Base-by-base conservation (phyloP, 768 basidiomycete species). In the Auricularia heimuer region DNA sequence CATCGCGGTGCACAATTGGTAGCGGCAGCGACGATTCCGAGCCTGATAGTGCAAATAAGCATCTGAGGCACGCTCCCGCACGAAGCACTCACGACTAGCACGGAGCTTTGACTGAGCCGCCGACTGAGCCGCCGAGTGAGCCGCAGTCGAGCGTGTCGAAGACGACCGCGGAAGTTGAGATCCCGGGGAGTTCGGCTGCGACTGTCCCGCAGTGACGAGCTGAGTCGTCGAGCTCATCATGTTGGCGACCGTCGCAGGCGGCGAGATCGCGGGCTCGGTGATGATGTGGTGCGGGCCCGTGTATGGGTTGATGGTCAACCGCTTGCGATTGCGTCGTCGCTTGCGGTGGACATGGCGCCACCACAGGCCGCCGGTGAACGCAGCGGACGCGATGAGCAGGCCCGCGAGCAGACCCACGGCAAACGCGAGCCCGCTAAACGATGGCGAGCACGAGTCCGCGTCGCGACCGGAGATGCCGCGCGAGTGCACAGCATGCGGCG, bases 351-450 rank as follows among this genome's bases (percentile, higher is more conserved):
- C 14, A 16, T 51, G 14, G 56, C 21, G 29, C 29, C 34, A 60
- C 56, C 56, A 60, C 12, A 60, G 11, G 7, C 24, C 56, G 34
- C 56, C 56, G 2, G 56, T 29, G 56, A 60, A 60, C 24, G 56
- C 56, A 18, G 24, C 29, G 56, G 56, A 60, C 56, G 56, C 29
- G 14, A 60, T 60, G 11, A 60, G 24, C 24, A 60, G 12, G 8
- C 56, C 56, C 7, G 29, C 14, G 29, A 60, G 56, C 12, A 60
- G 34, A 18, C 56, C 56, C 11, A 60, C 24, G 4, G 24, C 56
- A 35, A 60, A 60, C 4, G 56, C 24, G 34, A 60, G 56, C 24
- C 56, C 56, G 56, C 56, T 60, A 29, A 60, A 60, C 56, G 56
- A 29, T 10, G 56, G 29, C 16, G n/a, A 21, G 24, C 56, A 29